A percentile compares a stretch with the other conserved stretches of the same genome.
phyloP scores from a whole-genome alignment of 495 filamentous ascomycete species.

The Hypoxylon perforatum region DNA sequence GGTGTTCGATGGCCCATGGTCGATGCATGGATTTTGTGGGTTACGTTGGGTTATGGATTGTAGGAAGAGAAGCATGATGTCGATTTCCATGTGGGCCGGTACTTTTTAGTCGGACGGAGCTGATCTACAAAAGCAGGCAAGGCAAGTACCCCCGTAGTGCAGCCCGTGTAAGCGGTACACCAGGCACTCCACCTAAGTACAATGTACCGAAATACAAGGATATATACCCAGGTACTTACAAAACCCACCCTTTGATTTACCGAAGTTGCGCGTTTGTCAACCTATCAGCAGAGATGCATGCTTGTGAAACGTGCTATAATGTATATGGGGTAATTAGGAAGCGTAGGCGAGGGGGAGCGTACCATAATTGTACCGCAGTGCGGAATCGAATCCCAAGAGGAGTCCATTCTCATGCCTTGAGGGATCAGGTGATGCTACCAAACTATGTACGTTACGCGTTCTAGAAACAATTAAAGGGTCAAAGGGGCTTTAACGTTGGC shows the following conservation, averaged over 20 bases:
- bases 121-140: slow-evolving; percentile 39
- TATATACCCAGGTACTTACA: too few species aligned
- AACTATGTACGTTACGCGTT: slow-evolving; percentile 1
- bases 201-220: too few species aligned
- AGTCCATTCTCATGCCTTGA: slow-evolving; percentile 10
- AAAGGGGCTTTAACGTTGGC: neutral
- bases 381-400: slow-evolving; percentile 26
- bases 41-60: slow-evolving; percentile 17
- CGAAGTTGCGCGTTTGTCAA: slow-evolving; percentile 43
- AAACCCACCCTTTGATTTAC: slow-evolving; percentile 31
- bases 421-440: slow-evolving; percentile 17
- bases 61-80: slow-evolving; percentile 31
- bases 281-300: slow-evolving; percentile 39
- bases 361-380: slow-evolving; percentile 25
- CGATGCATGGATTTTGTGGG: slow-evolving; percentile 4
- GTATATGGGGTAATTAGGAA: slow-evolving; percentile 45
- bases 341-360: slow-evolving; percentile 30
- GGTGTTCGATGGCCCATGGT: slow-evolving; percentile 1
- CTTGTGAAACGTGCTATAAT: slow-evolving; percentile 44
- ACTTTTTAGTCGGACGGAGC: slow-evolving; percentile 41
- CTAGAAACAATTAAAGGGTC: slow-evolving; percentile 21
- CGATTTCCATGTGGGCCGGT: slow-evolving; percentile 34
- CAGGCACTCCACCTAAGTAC: slow-evolving; percentile 4
- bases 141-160: slow-evolving; percentile 29
- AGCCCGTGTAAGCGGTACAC: slow-evolving; percentile 33